phyloP scores from a whole-genome alignment of 1,139 yeast genomes.

The Diutina pseudorugosa region DNA sequence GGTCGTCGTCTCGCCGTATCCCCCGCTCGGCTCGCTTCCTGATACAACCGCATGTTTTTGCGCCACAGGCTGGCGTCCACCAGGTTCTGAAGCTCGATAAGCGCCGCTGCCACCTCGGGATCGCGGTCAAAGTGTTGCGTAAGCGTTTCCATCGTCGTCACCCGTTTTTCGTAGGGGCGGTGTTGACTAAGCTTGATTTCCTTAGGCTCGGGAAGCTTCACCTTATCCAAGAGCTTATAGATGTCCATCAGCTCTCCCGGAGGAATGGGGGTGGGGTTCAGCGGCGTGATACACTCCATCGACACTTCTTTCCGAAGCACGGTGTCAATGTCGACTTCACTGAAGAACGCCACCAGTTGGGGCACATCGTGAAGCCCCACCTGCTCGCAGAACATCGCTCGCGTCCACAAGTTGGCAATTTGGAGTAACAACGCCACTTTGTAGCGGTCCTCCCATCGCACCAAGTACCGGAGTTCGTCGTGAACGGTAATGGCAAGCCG shows the following conservation, averaged over 20 bases:
- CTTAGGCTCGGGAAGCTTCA: not conserved
- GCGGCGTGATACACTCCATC: conserved; percentile 83
- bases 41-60: not conserved
- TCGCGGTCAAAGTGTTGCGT: not conserved
- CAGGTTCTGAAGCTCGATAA: not conserved
- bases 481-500: conserved; percentile 83
- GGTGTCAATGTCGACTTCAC: conserved; percentile 84
- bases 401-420: conserved; percentile 86
- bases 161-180: not conserved
- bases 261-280: conserved; percentile 59
- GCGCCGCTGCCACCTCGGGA: not conserved
- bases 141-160: not conserved
- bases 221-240: conserved; percentile 18
- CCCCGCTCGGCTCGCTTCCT: not conserved
- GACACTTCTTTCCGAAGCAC: conserved; percentile 84
- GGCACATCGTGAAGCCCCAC: conserved; percentile 85
- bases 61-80: not conserved
- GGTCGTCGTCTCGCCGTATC: conserved; percentile 4
- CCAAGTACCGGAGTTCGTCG: conserved; percentile 83
- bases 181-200: not conserved
- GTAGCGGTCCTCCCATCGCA: conserved; percentile 59
- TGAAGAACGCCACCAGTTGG: conserved; percentile 90
- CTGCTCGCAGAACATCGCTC: conserved; percentile 92
- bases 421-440: conserved; percentile 76
- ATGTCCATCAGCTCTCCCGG: conserved; percentile 75